Conservation (phyloP, 192 early-diverging fungal genomes). For the Coemansia sp. region DNA sequence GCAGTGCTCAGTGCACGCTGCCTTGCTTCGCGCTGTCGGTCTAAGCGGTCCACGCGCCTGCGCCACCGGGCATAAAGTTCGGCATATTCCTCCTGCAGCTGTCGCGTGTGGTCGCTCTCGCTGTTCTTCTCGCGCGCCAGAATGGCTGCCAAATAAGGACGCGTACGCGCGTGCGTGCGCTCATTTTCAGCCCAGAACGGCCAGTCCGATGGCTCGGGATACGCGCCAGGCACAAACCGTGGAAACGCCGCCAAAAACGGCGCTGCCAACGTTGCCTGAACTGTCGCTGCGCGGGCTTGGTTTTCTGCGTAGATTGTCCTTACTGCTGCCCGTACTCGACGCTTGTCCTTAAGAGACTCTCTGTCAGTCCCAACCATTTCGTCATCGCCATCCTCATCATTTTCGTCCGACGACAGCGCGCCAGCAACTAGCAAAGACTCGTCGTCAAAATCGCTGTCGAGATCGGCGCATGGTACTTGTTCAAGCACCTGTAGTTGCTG, state of each 20-base stretch:
- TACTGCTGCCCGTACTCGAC: constrained; percentile 11
- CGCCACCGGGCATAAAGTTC: constrained; percentile 48
- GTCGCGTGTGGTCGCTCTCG: constrained; percentile 18
- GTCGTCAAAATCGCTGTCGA: background rate
- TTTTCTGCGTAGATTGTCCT: constrained; percentile 40
- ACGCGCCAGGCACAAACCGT: constrained; percentile 39
- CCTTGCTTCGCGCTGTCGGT: constrained; percentile 46
- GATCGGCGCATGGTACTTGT: background rate
- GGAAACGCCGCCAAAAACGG: constrained; percentile 39
- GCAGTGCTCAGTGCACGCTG: constrained; percentile 21
- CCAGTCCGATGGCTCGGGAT: constrained; percentile 42
- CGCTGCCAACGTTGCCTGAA: constrained; percentile 25
- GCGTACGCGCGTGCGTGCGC: constrained; percentile 23
- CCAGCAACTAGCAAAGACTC: background rate
- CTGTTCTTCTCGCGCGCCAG: constrained; percentile 26
- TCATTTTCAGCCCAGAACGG: constrained; percentile 49
- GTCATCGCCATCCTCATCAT: background rate
- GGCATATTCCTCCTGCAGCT: constrained; percentile 45
- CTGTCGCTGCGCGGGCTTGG: constrained; percentile 31
- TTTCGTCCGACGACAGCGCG: background rate
- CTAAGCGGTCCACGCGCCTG: constrained; percentile 45
- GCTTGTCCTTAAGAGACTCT: constrained; percentile 8
- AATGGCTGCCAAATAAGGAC: constrained; percentile 27
- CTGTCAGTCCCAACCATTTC: background rate
- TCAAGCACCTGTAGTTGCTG: background rate